phyloP scores from a whole-genome alignment of 1,139 yeast species.

The Hansenula anomala region DNA sequence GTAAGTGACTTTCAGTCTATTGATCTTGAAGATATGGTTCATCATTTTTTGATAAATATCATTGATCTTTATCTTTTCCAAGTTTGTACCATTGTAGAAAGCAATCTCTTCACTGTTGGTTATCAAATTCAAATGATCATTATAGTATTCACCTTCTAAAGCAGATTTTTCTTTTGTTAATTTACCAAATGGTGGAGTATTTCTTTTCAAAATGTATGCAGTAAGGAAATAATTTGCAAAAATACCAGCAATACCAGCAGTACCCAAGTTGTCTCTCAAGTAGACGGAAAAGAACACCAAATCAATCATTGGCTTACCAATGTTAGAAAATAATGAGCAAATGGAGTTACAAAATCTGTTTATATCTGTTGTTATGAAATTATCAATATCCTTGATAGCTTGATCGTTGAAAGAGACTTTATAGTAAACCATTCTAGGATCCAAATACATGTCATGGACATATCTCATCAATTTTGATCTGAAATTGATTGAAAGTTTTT shows the following conservation, averaged over 20 bases:
- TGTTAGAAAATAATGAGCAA: constrained; percentile 77
- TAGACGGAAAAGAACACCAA: constrained; percentile 83
- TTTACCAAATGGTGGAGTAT: constrained; percentile 85
- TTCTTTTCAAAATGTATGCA: constrained; percentile 65
- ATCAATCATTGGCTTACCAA: constrained; percentile 91
- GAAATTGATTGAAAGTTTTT: constrained; percentile 75
- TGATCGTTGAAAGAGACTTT: constrained; percentile 46
- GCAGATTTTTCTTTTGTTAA: constrained; percentile 68
- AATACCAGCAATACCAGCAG: constrained; percentile 78
- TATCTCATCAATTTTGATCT: constrained; percentile 82
- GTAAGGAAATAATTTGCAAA: constrained; percentile 77
- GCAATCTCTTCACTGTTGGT: constrained; percentile 93
- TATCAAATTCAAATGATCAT: constrained; percentile 79
- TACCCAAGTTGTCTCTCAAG: constrained; percentile 79
- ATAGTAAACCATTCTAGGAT: constrained; percentile 76
- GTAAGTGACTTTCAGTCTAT: constrained; percentile 49
- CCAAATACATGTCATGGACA: constrained; percentile 86
- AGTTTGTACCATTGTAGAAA: constrained; percentile 84
- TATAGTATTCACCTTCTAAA: constrained; percentile 86
- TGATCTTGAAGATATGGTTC: constrained; percentile 39
- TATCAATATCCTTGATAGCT: constrained; percentile 47
- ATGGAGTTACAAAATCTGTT: constrained; percentile 78
- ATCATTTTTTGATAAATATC: constrained; percentile 58
- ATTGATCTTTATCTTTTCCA: constrained; percentile 66
- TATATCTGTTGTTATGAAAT: constrained; percentile 82